phyloP scores from a whole-genome alignment of 2,329 filamentous ascomycete species.

The Botryotinia globosa region DNA sequence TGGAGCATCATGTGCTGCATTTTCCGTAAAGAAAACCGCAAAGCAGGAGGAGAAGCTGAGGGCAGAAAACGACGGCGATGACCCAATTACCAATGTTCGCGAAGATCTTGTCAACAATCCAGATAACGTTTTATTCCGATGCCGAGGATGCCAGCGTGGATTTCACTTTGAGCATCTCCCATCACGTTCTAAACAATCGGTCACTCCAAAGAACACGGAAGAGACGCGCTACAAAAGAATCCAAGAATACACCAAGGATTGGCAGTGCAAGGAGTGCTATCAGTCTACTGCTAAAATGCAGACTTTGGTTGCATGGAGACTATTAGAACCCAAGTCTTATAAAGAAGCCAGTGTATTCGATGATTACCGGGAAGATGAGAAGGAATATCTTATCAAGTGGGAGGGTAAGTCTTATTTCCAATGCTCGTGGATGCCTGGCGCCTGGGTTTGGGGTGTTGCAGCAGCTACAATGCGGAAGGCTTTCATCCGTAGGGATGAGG shows the following conservation, averaged over 20 bases:
- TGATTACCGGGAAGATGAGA: constrained; percentile 68
- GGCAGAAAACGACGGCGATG: constrained; percentile 72
- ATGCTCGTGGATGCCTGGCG: constrained; percentile 81
- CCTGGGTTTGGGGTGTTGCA: constrained; percentile 79
- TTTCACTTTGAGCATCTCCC: constrained; percentile 84
- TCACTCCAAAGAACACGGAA: constrained; percentile 42
- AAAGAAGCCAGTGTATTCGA: constrained; percentile 50
- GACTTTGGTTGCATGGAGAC: constrained; percentile 85
- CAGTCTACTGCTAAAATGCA: constrained; percentile 66
- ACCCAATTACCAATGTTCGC: constrained; percentile 68
- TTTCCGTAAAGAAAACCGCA: constrained; percentile 68
- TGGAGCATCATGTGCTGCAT: constrained; percentile 71
- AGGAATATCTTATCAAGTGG: constrained; percentile 93
- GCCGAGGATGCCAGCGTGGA: constrained; percentile 68
- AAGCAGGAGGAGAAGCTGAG: constrained; percentile 82
- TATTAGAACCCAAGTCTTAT: constrained; percentile 57
- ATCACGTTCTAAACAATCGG: constrained; percentile 41
- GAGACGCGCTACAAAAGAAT: constrained; percentile 60
- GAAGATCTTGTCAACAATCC: constrained; percentile 68
- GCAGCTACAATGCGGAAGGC: constrained; percentile 63
- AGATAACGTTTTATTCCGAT: constrained; percentile 79
- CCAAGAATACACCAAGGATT: constrained; percentile 69
- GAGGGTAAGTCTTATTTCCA: constrained; percentile 75
- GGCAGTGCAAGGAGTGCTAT: constrained; percentile 77
- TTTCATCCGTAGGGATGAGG: constrained; percentile 69